A percentile compares a stretch with the other conserved stretches of the same genome.
Conservation (phyloP, 805 yeast species). For the Yamadazyma kitorensis region DNA sequence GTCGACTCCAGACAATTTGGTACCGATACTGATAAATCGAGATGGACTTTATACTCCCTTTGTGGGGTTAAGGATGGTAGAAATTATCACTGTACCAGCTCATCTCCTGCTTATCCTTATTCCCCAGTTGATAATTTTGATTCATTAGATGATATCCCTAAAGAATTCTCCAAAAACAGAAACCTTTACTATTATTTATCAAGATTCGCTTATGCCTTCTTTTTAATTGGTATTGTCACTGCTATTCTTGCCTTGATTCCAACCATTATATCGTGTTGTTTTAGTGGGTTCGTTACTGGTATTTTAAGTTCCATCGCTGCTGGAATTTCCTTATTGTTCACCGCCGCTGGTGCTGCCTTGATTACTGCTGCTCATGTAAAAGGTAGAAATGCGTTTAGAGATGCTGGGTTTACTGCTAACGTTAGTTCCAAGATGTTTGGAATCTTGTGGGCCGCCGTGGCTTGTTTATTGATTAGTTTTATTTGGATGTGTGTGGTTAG, state of each 20-base stretch:
- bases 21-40: constrained; percentile 13
- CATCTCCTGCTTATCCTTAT: constrained; percentile 28
- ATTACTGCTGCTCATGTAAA: constrained; percentile 55
- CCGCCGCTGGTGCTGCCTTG: constrained; percentile 44
- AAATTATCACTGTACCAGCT: constrained; percentile 18
- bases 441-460: constrained; percentile 52
- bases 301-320: constrained; percentile 11
- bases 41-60: constrained; percentile 28
- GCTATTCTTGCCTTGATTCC: constrained; percentile 48
- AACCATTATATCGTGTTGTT: constrained; percentile 17
- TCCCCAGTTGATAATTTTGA: constrained; percentile 28
- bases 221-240: constrained; percentile 59
- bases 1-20: constrained; percentile 15
- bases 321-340: constrained; percentile 38
- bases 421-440: constrained; percentile 54
- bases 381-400: constrained; percentile 48
- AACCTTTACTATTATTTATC: constrained; percentile 59
- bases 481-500: constrained; percentile 13
- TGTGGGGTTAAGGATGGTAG: constrained; percentile 21
- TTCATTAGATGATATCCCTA: constrained; percentile 40
- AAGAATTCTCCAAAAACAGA: constrained; percentile 46
- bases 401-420: constrained; percentile 39
- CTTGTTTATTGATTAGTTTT: constrained; percentile 13
- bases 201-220: constrained; percentile 62
- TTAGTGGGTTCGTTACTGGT: constrained; percentile 11